phyloP scores from a whole-genome alignment of 805 yeast species.

The Saturnispora sanitii region DNA sequence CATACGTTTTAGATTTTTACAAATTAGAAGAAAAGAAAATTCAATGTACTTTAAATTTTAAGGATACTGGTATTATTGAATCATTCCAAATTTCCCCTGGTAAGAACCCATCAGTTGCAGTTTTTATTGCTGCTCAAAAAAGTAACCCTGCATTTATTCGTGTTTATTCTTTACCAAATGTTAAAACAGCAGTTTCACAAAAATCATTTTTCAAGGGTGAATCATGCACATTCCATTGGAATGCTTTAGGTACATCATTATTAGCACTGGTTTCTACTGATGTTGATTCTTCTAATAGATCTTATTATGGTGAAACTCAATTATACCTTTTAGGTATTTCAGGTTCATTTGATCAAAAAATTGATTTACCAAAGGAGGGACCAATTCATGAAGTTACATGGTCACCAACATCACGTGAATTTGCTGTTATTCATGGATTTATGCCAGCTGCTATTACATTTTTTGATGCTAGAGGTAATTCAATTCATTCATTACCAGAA shows the following conservation, averaged over 20 bases:
- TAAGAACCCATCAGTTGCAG: conserved; percentile 78
- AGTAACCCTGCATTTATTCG: conserved; percentile 88
- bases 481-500: conserved; percentile 71
- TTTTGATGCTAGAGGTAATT: conserved; percentile 88
- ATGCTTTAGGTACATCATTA: conserved; percentile 85
- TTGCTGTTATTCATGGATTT: conserved; percentile 93
- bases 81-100: conserved; percentile 74
- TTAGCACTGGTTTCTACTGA: conserved; percentile 92
- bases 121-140: conserved; percentile 75
- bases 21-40: conserved; percentile 41
- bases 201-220: conserved; percentile 95
- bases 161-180: conserved; percentile 71
- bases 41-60: conserved; percentile 47
- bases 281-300: conserved; percentile 86
- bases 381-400: conserved; percentile 97
- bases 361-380: conserved; percentile 81
- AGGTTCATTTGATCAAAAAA: conserved; percentile 84
- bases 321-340: conserved; percentile 85
- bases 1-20: conserved; percentile 59
- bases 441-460: conserved; percentile 96
- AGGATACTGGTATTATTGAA: conserved; percentile 38
- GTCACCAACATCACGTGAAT: conserved; percentile 94
- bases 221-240: conserved; percentile 87
- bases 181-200: conserved; percentile 67
- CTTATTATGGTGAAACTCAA: conserved; percentile 94